Percentiles rank a stretch among this genome's conserved stretches.
These are phyloP conservation scores for Penicillium roqueforti DNA, from an alignment of 495 filamentous ascomycete genomes.

Conservation along the genomic window DNA sequence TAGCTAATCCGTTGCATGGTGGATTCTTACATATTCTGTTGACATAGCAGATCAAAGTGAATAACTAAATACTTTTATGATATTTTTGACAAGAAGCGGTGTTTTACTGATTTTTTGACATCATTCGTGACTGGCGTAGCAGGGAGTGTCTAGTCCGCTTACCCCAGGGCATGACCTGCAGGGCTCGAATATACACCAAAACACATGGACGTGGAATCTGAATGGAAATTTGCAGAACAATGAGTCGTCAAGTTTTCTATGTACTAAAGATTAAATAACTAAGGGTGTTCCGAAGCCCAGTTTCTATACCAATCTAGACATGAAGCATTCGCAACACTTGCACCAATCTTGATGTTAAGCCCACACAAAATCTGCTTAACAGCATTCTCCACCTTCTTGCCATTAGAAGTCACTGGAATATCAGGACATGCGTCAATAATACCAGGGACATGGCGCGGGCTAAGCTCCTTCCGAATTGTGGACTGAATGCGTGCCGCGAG, in stretches of 20 bases:
- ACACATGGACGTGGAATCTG: not conserved
- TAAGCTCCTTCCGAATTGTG: conserved; percentile 67
- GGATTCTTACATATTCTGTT: not conserved
- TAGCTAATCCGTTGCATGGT: conserved; percentile 15
- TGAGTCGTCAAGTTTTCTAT: conserved; percentile 6
- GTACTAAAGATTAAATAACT: conserved; percentile 1
- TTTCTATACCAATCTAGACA: conserved; percentile 79
- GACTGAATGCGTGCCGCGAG: conserved; percentile 57
- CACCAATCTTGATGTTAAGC: conserved; percentile 75
- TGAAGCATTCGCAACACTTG: conserved; percentile 78
- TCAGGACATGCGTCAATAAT: conserved; percentile 74
- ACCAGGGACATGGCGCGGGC: conserved; percentile 78
- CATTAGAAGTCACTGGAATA: conserved; percentile 85
- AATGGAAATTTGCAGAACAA: not conserved
- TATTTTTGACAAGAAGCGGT: not conserved
- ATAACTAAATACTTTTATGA: not conserved
- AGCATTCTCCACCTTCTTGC: conserved; percentile 91
- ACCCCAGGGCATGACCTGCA: not conserved
- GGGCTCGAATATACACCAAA: not conserved
- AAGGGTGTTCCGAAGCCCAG: conserved; percentile 56
- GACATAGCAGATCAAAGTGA: no score
- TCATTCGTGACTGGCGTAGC: no score
- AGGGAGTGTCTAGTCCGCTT: not conserved
- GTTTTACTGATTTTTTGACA: not conserved
- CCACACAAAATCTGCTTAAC: conserved; percentile 94